Conservation (phyloP, 768 basidiomycete species). For the Amanita polypyramis region DNA sequence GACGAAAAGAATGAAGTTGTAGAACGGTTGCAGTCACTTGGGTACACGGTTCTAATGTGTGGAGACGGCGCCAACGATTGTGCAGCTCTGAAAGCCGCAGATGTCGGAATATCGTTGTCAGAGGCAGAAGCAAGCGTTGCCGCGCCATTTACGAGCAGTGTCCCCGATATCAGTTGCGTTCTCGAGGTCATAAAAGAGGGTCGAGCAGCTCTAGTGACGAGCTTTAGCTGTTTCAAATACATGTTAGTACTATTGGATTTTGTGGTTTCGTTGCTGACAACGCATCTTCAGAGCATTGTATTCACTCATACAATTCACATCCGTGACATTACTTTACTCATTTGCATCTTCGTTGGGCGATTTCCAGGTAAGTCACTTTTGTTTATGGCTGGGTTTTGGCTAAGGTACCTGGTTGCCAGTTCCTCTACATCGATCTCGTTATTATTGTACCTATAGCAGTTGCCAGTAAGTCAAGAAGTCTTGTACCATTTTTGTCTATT, state of each 20-base stretch:
- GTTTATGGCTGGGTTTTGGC: conserved; percentile 6
- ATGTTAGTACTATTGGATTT: conserved; percentile 53
- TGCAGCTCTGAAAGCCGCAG: conserved; percentile 95
- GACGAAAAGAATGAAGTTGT: conserved; percentile 99
- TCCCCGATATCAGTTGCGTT: conserved; percentile 92
- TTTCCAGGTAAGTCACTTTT: conserved; percentile 60
- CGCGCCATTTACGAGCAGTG: conserved; percentile 91
- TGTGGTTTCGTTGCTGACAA: conserved; percentile 8
- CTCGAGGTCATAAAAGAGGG: conserved; percentile 97
- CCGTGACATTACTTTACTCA: conserved; percentile 89
- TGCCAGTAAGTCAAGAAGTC: conserved; percentile 55
- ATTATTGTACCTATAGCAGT: conserved; percentile 97
- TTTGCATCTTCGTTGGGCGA: conserved; percentile 95
- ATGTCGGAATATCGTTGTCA: conserved; percentile 92
- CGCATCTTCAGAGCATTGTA: conserved; percentile 79
- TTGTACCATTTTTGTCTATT: conserved; percentile 4
- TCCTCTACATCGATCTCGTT: conserved; percentile 95
- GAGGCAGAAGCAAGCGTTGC: conserved; percentile 99
- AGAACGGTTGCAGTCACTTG: conserved; percentile 84
- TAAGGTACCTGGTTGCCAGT: conserved; percentile 32
- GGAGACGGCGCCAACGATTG: conserved; percentile 99
- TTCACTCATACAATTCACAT: conserved; percentile 98
- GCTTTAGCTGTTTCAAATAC: conserved; percentile 99
- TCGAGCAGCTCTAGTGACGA: conserved; percentile 89
- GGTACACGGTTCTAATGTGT: conserved; percentile 97